Evolutionary conservation across 2,329 filamentous ascomycete species (phyloP).

Genomic region (Pseudogymnoascus sp.): DNA sequence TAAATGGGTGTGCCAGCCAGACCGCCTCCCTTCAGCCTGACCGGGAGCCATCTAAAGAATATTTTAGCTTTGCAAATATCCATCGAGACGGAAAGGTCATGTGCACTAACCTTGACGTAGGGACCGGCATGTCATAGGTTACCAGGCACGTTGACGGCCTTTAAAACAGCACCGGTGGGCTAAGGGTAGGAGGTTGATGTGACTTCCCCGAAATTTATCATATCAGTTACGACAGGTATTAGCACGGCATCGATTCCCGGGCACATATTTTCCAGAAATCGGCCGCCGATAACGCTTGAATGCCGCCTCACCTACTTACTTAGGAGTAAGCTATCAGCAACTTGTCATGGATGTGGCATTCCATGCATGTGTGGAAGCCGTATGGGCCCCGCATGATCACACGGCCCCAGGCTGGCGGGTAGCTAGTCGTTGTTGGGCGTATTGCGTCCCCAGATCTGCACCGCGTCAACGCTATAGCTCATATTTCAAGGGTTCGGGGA

Average conservation of each 20-base stretch:
- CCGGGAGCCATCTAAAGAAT: neutral
- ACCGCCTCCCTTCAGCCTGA: neutral
- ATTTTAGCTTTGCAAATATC: neutral
- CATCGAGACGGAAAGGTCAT: neutral
- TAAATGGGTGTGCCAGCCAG: neutral
- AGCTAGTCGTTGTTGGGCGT: neutral
- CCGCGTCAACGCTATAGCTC: neutral
- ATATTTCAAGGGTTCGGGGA: neutral
- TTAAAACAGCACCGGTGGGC: neutral
- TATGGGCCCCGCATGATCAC: neutral
- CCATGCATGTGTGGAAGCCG: conserved; percentile 1
- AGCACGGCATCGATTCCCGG: neutral
- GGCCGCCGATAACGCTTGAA: neutral
- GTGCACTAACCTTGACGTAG: neutral
- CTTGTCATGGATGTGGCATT: neutral
- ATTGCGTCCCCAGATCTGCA: neutral
- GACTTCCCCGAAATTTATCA: neutral
- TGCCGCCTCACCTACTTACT: neutral
- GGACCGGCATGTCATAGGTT: neutral
- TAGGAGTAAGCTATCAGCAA: neutral
- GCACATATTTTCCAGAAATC: neutral
- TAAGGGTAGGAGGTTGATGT: neutral
- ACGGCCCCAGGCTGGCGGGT: neutral
- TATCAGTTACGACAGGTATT: neutral
- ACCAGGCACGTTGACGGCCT: neutral